phyloP scores from a whole-genome alignment of 1,284 basidiomycete species.

The Fistulina hepatica region DNA sequence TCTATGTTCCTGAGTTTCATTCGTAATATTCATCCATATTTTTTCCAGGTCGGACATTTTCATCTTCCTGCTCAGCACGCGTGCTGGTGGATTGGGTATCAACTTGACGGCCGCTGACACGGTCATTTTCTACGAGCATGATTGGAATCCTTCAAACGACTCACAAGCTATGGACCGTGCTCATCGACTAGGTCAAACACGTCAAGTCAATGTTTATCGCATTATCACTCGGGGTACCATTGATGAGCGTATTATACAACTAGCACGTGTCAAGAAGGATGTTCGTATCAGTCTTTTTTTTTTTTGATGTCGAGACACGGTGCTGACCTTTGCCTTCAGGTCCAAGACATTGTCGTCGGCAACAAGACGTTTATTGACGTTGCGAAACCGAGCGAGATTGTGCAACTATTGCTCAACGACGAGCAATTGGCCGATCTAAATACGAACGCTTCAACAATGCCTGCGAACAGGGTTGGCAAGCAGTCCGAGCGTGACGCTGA shows the following conservation, averaged over 20 bases:
- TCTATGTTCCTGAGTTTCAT: slow-evolving; percentile 26
- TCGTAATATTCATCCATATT: slow-evolving; percentile 8
- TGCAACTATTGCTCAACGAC: slow-evolving; percentile 90
- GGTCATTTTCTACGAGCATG: slow-evolving; percentile 97
- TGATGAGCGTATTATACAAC: slow-evolving; percentile 94
- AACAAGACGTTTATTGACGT: slow-evolving; percentile 90
- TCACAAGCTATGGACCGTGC: slow-evolving; percentile 99
- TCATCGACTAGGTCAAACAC: slow-evolving; percentile 96
- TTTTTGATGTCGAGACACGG: not conserved
- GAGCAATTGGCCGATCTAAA: slow-evolving; percentile 71
- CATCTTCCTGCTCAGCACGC: slow-evolving; percentile 90
- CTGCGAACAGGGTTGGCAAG: slow-evolving; percentile 31
- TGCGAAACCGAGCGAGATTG: slow-evolving; percentile 94
- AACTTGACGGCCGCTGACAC: slow-evolving; percentile 98
- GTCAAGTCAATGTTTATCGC: slow-evolving; percentile 98
- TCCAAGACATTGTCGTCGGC: slow-evolving; percentile 98
- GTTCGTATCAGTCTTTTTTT: slow-evolving; percentile 35
- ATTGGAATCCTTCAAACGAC: slow-evolving; percentile 99
- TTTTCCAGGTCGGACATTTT: slow-evolving; percentile 79
- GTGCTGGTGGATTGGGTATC: slow-evolving; percentile 96
- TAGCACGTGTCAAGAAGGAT: slow-evolving; percentile 93
- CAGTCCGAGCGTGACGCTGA: slow-evolving; percentile 32
- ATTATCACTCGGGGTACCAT: slow-evolving; percentile 96
- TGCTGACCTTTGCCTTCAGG: slow-evolving; percentile 33
- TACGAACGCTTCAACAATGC: slow-evolving; percentile 26